Conservation (phyloP, 768 basidiomycete species). For the Xanthoconium purpureum region DNA sequence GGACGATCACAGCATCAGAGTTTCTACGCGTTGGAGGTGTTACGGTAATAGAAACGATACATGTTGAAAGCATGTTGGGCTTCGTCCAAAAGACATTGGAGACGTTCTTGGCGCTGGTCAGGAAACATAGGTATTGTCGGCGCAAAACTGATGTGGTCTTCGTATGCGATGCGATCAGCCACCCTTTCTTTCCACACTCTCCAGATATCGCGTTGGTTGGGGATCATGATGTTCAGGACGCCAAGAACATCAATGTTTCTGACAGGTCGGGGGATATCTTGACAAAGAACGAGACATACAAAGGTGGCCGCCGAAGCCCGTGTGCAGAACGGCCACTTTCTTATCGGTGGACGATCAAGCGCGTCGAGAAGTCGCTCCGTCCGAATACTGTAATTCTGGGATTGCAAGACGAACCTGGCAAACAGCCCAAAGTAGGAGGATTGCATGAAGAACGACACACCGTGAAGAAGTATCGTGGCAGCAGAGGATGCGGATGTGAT, state of each 20-base stretch:
- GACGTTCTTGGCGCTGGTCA: constrained; percentile 8
- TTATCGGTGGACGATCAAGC: constrained; percentile 7
- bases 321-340: constrained; percentile 15
- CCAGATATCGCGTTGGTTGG: constrained; percentile 15
- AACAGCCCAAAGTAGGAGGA: constrained; percentile 17
- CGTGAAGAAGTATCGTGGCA: constrained; percentile 2
- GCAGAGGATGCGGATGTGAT: constrained; percentile 1
- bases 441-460: constrained; percentile 12
- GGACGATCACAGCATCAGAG: neutral
- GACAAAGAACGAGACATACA: constrained; percentile 14
- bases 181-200: constrained; percentile 17
- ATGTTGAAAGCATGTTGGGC: constrained; percentile 8
- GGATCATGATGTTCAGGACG: constrained; percentile 13
- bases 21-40: neutral
- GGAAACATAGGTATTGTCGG: constrained; percentile 16
- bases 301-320: constrained; percentile 19
- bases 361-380: constrained; percentile 8
- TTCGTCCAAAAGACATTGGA: constrained; percentile 11
- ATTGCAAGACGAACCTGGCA: constrained; percentile 12
- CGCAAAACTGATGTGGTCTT: constrained; percentile 7
- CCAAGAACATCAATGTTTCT: constrained; percentile 6
- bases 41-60: neutral
- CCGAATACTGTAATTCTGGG: constrained; percentile 17
- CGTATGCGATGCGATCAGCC: constrained; percentile 7
- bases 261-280: constrained; percentile 11